These are phyloP conservation scores for Colletotrichum tanaceti DNA, from an alignment of 2,329 filamentous ascomycete species.

Conservation along the genomic window DNA sequence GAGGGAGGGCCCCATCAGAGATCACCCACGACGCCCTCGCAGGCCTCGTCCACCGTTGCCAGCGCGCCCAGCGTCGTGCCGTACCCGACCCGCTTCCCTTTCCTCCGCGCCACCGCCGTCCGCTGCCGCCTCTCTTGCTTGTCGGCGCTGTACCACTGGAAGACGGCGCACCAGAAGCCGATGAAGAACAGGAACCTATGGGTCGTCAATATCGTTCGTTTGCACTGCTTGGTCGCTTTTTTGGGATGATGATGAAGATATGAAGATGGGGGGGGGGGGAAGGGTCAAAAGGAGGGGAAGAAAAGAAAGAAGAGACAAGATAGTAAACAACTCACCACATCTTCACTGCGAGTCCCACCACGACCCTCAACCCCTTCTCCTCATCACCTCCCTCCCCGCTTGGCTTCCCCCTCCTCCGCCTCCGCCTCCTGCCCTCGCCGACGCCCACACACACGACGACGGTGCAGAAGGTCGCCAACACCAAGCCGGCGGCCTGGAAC, in stretches of 20 bases:
- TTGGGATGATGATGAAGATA: no score
- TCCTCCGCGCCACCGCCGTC: neutral
- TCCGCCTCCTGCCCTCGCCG: neutral
- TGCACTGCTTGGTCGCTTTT: neutral
- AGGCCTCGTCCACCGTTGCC: slow-evolving; percentile 24
- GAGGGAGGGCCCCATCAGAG: slow-evolving; percentile 15
- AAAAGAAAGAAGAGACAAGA: neutral
- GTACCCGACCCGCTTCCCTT: slow-evolving; percentile 29
- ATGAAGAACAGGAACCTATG: slow-evolving; percentile 29
- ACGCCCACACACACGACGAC: slow-evolving; percentile 20
- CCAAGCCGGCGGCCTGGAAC: slow-evolving; percentile 24
- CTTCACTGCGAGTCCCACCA: slow-evolving; percentile 10
- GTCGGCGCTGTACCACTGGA: slow-evolving; percentile 18
- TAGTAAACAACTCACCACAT: slow-evolving; percentile 34
- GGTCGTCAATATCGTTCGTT: neutral
- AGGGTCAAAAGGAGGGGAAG: neutral
- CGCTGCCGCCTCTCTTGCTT: slow-evolving; percentile 2
- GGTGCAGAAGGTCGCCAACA: slow-evolving; percentile 26
- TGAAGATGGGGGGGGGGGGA: no score
- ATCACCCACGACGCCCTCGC: slow-evolving; percentile 18
- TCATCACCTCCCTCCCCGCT: neutral
- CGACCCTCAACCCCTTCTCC: neutral
- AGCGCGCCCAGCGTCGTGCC: slow-evolving; percentile 29
- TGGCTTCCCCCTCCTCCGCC: neutral
- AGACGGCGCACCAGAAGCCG: slow-evolving; percentile 31